These are phyloP conservation scores for Phragmites australis DNA, from an alignment of 176 grass and related monocot genomes.

Conservation along the genomic window DNA sequence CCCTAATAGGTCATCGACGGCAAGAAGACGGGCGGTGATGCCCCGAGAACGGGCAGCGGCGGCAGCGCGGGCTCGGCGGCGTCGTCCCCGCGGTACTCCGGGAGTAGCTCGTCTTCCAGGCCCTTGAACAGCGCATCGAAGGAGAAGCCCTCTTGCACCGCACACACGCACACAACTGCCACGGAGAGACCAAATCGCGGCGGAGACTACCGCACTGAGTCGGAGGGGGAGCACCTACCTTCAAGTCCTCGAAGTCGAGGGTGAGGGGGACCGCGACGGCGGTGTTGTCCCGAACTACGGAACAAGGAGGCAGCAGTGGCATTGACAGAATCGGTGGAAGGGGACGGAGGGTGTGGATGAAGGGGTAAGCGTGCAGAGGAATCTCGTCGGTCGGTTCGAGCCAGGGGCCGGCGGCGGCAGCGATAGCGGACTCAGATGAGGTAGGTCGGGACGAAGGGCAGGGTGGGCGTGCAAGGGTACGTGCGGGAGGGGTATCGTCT, in stretches of 20 bases:
- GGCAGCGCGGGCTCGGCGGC: conserved; percentile 35
- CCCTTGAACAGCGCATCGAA: conserved; percentile 75
- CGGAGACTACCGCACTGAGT: not conserved
- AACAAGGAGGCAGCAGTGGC: too few species aligned
- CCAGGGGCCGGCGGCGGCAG: too few species aligned
- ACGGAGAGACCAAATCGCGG: too few species aligned
- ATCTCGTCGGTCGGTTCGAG: too few species aligned
- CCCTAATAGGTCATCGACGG: conserved; percentile 67
- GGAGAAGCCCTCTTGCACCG: conserved; percentile 70
- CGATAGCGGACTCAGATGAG: too few species aligned
- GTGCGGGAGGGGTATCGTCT: too few species aligned
- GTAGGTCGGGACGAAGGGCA: too few species aligned
- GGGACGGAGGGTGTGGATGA: too few species aligned
- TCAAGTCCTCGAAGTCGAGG: conserved; percentile 83
- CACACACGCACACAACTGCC: not conserved
- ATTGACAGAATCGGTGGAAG: too few species aligned
- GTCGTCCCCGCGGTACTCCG: conserved; percentile 59
- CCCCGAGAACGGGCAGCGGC: conserved; percentile 35
- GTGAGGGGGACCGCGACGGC: conserved; percentile 62
- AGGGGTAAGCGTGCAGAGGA: too few species aligned
- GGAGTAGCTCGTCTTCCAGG: conserved; percentile 72
- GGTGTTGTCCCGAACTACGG: too few species aligned
- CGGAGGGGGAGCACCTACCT: conserved; percentile 45
- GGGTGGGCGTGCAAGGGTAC: too few species aligned
- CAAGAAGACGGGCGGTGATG: conserved; percentile 57